Evolutionary conservation across 2,329 filamentous ascomycete species (phyloP).

Genomic region (Phialemonium atrogriseum): DNA sequence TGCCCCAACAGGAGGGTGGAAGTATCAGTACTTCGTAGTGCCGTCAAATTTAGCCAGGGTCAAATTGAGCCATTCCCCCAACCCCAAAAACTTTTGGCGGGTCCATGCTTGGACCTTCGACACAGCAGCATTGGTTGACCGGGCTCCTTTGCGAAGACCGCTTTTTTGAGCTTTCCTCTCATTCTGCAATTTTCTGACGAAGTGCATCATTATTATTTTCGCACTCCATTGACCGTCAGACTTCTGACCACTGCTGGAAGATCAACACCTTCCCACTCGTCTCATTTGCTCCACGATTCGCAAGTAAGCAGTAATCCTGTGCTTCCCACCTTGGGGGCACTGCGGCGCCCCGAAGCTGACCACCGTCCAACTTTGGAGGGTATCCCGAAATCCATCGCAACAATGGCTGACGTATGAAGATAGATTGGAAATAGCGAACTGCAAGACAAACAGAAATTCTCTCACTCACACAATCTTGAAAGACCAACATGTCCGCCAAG

Average conservation of each 20-base stretch:
- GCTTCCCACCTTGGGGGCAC: no score
- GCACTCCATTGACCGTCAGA: no score
- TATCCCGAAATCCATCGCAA: not conserved
- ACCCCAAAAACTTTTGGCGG: conserved; percentile 2
- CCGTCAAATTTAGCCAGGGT: no score
- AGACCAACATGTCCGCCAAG: conserved; percentile 76
- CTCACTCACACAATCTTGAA: conserved; percentile 10
- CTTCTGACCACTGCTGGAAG: no score
- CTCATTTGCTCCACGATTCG: no score
- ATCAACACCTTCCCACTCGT: no score
- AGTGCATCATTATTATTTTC: no score
- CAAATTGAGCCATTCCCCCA: not conserved
- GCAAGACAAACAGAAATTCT: conserved; percentile 3
- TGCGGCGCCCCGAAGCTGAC: conserved; percentile 1
- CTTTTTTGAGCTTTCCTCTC: conserved; percentile 3
- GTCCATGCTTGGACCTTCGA: not conserved
- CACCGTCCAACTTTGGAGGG: conserved; percentile 1
- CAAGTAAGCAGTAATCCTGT: no score
- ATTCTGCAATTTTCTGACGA: no score
- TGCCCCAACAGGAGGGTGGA: no score
- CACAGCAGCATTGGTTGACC: not conserved
- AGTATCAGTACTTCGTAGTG: no score
- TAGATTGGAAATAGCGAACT: not conserved
- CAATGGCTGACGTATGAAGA: conserved; percentile 1
- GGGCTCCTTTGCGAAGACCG: not conserved